Evolutionary conservation across 495 filamentous ascomycete species (phyloP).

Genomic region (Aspergillus saccharolyticus): DNA sequence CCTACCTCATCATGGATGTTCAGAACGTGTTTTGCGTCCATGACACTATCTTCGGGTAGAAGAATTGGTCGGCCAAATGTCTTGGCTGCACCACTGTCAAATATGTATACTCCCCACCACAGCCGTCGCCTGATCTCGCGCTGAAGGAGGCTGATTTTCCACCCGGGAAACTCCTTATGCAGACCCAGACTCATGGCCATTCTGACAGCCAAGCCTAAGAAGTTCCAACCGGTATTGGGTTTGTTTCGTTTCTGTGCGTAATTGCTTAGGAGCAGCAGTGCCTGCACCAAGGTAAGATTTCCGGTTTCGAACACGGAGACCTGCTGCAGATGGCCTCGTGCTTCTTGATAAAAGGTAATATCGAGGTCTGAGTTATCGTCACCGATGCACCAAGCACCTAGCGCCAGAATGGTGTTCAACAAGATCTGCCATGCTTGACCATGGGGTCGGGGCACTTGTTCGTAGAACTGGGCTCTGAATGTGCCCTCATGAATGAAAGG

Average conservation of each 20-base stretch:
- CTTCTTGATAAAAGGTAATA: constrained; percentile 45
- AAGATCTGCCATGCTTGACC: constrained; percentile 49
- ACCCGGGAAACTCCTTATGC: constrained; percentile 51
- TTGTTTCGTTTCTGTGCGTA: constrained; percentile 53
- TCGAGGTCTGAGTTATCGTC: constrained; percentile 46
- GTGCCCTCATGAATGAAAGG: constrained; percentile 52
- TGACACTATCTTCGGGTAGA: constrained; percentile 44
- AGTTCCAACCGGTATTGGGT: constrained; percentile 54
- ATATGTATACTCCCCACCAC: constrained; percentile 48
- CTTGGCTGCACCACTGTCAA: constrained; percentile 45
- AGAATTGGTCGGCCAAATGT: constrained; percentile 45
- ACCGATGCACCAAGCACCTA: constrained; percentile 49
- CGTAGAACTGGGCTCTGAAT: constrained; percentile 50
- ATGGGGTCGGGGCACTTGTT: constrained; percentile 45
- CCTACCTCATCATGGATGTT: constrained; percentile 46
- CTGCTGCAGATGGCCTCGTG: constrained; percentile 39
- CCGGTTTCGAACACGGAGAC: constrained; percentile 47
- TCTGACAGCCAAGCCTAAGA: constrained; percentile 44
- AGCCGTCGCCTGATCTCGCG: constrained; percentile 42
- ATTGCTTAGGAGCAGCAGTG: constrained; percentile 47
- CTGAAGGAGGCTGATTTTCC: constrained; percentile 49
- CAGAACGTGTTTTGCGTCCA: constrained; percentile 43
- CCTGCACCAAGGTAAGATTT: constrained; percentile 48
- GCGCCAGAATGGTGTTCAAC: constrained; percentile 46
- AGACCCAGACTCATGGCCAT: constrained; percentile 52